A percentile compares a stretch with the other conserved stretches of the same genome.
Conservation (phyloP, 495 filamentous ascomycete genomes). For the Talaromyces proteolyticus region DNA sequence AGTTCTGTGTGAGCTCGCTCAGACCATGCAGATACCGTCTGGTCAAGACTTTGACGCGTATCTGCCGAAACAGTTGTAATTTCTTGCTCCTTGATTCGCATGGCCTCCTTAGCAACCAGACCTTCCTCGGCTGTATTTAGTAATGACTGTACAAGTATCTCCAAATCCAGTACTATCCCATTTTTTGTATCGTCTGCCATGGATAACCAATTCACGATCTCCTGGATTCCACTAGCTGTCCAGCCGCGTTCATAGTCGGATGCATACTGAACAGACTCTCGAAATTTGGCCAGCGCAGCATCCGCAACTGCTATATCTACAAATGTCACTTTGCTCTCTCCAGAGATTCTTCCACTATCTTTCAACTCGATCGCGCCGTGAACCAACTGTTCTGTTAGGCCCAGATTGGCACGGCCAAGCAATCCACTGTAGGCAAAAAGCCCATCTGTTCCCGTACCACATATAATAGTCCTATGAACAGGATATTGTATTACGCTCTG, state of each 20-base stretch:
- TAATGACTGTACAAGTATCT: conserved; percentile 60
- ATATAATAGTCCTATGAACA: conserved; percentile 75
- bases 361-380: conserved; percentile 51
- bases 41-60: conserved; percentile 44
- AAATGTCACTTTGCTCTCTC: conserved; percentile 27
- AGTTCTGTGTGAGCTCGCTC: conserved; percentile 78
- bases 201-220: conserved; percentile 63
- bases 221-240: conserved; percentile 63
- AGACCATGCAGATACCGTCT: conserved; percentile 63
- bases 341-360: conserved; percentile 20
- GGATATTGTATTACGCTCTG: conserved; percentile 67
- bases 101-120: conserved; percentile 44
- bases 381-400: conserved; percentile 35
- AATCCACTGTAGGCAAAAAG: conserved; percentile 44
- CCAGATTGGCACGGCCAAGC: conserved; percentile 26
- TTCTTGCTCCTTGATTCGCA: conserved; percentile 26
- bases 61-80: conserved; percentile 30
- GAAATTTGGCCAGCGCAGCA: conserved; percentile 58
- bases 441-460: conserved; percentile 59
- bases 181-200: conserved; percentile 35
- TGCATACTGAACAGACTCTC: conserved; percentile 61
- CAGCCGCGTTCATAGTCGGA: conserved; percentile 66
- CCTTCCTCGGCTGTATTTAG: conserved; percentile 50
- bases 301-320: conserved; percentile 50
- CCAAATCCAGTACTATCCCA: conserved; percentile 56